Base-by-base conservation (phyloP, 2,329 filamentous ascomycete genomes). In the Myriosclerotinia scirpicola region DNA sequence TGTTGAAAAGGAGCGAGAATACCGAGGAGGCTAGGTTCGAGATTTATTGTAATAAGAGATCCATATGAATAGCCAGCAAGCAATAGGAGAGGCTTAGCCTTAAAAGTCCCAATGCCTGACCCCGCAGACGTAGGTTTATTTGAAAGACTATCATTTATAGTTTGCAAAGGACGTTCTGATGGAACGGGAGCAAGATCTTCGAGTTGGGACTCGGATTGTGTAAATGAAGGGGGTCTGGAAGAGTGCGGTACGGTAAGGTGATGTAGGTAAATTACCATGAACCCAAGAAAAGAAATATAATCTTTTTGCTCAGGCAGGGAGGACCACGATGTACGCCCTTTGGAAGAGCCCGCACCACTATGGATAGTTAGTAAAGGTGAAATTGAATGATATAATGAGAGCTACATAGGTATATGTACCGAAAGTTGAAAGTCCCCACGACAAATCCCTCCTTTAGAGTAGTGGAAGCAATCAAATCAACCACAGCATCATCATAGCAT, bases 61-160 rank as follows among this genome's bases (percentile, higher is more conserved):
- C 95, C 95, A 77, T 97, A 97, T 0, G 93, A 97, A 77, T 97
- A 97, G 15, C 93, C 93, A 2, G 85, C 89, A 8, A 95, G 81
- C 6, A 97, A 73, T 3, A 88, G 74, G 58, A 81, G 2, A 77
- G 72, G 67, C 30, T 62, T 54, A 7, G 34, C 14, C 44, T 54
- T 5, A 17, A 14, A 14, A 7, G 30, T 40, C 14, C 36, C 53
- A 42, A 30, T 50, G 30, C 12, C 34, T 22, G 58, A 20, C 15
- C 20, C 44, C n/a, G 30, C 20, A 5, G 20, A 44, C 40, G 26
- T 53, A 42, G 38, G 61, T n/a, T 42, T 44, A 34, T 38, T 44
- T 22, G 30, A n/a, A 42, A 17, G 40, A 9, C 1, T 46, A 42
- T 71, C 65, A 50, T 56, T 65, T 8, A 68, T 38, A 22, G 68